Percentiles rank a stretch among this genome's conserved stretches.
These are phyloP conservation scores for Cucumis cinereus DNA, from an alignment of 306 rosid genomes.

Conservation along the genomic window DNA sequence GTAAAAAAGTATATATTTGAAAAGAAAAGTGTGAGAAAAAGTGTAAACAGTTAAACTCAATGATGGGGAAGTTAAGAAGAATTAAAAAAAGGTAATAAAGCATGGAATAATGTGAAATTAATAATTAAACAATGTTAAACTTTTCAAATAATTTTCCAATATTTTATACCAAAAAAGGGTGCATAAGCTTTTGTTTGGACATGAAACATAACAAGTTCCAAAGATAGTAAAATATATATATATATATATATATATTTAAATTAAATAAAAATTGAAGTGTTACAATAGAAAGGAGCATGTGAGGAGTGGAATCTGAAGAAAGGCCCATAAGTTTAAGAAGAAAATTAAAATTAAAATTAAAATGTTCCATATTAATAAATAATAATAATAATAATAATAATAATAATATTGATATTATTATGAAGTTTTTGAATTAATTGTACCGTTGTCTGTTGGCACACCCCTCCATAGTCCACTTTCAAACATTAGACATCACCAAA, in stretches of 20 bases:
- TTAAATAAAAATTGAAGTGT: conserved; percentile 17
- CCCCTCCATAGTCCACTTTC: neutral
- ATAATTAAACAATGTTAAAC: neutral
- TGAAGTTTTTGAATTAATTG: neutral
- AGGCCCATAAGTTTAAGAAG: neutral
- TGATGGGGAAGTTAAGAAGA: neutral
- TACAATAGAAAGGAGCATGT: conserved; percentile 52
- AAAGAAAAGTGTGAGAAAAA: too few species aligned
- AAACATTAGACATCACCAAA: neutral
- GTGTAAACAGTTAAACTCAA: neutral
- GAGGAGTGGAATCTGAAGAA: conserved; percentile 42
- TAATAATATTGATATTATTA: too few species aligned
- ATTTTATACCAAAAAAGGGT: neutral
- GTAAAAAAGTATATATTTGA: too few species aligned
- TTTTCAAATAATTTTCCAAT: neutral
- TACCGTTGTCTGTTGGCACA: conserved; percentile 3
- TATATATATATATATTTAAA: neutral
- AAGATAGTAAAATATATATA: neutral
- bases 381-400: too few species aligned
- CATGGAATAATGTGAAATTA: neutral
- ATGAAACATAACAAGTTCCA: conserved; percentile 5
- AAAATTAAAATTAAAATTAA: neutral
- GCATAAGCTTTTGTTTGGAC: conserved; percentile 2
- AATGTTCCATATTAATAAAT: neutral
- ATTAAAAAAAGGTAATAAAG: neutral